A percentile compares a stretch with the other conserved stretches of the same genome.
Evolutionary conservation across 257 asterid species (phyloP).

Genomic region (Primulina huaijiensis): DNA sequence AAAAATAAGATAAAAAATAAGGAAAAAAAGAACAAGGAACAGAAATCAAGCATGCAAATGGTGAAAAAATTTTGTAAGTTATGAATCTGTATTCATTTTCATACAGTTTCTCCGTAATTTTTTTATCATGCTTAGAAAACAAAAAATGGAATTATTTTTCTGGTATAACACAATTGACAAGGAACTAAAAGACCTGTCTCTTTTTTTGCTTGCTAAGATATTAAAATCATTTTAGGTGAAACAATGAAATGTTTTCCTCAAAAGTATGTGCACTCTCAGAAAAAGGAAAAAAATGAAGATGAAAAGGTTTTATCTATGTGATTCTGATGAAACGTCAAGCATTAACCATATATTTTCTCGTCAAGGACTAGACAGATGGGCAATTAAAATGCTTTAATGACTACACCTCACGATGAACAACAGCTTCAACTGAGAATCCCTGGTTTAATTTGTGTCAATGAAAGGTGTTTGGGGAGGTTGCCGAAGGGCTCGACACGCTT

Average conservation of each 20-base stretch:
- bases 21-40: constrained; percentile 4
- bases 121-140: background rate
- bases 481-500: constrained; percentile 91
- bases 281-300: too few relatives aligned
- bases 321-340: too few relatives aligned
- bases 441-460: constrained; percentile 14
- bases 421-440: background rate
- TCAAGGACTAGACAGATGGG: background rate
- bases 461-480: constrained; percentile 93
- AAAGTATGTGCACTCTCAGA: background rate
- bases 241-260: background rate
- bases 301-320: too few relatives aligned
- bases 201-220: background rate
- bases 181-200: background rate
- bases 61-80: background rate
- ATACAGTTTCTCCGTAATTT: background rate
- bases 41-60: background rate
- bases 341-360: background rate
- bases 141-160: background rate
- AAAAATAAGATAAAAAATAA: background rate
- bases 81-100: background rate
- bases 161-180: constrained; percentile 4
- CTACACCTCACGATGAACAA: background rate
- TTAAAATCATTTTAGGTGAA: background rate
- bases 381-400: background rate